phyloP scores from a whole-genome alignment of 169 alveolate species.

The Toxoplasma gondii region DNA sequence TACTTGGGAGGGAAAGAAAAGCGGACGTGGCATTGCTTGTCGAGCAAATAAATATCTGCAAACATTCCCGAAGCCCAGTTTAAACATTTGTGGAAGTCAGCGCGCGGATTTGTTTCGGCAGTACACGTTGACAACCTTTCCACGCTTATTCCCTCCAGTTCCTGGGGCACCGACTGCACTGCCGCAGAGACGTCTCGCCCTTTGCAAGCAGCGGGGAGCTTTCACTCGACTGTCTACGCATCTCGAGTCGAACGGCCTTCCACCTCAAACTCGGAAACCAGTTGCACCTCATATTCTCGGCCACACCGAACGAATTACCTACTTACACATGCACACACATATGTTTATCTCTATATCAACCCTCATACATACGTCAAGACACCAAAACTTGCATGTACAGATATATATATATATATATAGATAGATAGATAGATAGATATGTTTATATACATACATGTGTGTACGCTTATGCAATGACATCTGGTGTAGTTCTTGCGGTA shows the following conservation, averaged over 20 bases:
- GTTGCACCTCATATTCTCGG: not conserved
- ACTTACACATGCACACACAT: too few relatives aligned
- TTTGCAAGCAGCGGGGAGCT: too few relatives aligned
- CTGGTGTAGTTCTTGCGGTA: too few relatives aligned
- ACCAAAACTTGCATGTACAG: not conserved
- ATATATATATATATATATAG: not conserved
- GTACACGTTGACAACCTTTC: too few relatives aligned
- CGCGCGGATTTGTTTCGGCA: too few relatives aligned
- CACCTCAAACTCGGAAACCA: not conserved
- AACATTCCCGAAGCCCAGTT: not conserved
- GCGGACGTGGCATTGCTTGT: conserved; percentile 57
- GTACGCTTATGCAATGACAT: not conserved
- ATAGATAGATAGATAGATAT: not conserved
- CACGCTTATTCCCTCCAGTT: not conserved
- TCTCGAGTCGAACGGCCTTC: not conserved
- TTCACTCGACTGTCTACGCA: too few relatives aligned
- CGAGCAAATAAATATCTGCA: conserved; percentile 58
- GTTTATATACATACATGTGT: too few relatives aligned
- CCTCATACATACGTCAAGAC: not conserved
- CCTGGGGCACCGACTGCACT: not conserved
- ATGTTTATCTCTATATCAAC: not conserved
- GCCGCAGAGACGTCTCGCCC: too few relatives aligned
- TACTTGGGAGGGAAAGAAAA: conserved; percentile 60
- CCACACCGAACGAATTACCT: too few relatives aligned
- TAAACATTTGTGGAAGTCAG: not conserved